phyloP scores from a whole-genome alignment of 2,329 filamentous ascomycete species.

The Fusarium hostae region DNA sequence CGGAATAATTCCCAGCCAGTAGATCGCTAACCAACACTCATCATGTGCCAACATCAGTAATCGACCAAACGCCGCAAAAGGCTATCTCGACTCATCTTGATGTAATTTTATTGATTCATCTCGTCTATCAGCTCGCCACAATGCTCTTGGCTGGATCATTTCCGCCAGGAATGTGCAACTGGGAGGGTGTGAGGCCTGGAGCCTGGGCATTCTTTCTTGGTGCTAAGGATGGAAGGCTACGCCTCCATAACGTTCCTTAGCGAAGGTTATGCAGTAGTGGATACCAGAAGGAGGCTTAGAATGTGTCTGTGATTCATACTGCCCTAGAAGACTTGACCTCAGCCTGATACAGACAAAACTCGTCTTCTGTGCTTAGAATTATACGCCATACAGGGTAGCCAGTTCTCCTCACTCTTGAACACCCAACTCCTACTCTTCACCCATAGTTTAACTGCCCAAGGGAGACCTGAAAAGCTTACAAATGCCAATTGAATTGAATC shows the following conservation, averaged over 20 bases:
- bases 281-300: too few relatives aligned
- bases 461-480: not conserved
- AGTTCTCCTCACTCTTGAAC: not conserved
- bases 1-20: constrained; percentile 27
- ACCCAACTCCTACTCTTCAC: not conserved
- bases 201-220: not conserved
- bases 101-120: not conserved
- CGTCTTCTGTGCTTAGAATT: too few relatives aligned
- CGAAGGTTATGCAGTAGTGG: too few relatives aligned
- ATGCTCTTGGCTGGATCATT: not conserved
- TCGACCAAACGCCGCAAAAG: constrained; percentile 3
- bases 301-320: not conserved
- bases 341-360: not conserved
- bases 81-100: not conserved
- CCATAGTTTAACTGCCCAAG: not conserved
- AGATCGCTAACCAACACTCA: not conserved
- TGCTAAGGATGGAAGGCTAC: not conserved
- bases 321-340: not conserved
- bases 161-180: not conserved
- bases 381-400: not conserved
- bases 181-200: not conserved
- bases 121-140: not conserved
- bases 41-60: constrained; percentile 14
- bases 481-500: rapidly evolving
- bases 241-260: not conserved